These are phyloP conservation scores for Malassezia vespertilionis DNA, from an alignment of 1,284 basidiomycete genomes.

Conservation along the genomic window DNA sequence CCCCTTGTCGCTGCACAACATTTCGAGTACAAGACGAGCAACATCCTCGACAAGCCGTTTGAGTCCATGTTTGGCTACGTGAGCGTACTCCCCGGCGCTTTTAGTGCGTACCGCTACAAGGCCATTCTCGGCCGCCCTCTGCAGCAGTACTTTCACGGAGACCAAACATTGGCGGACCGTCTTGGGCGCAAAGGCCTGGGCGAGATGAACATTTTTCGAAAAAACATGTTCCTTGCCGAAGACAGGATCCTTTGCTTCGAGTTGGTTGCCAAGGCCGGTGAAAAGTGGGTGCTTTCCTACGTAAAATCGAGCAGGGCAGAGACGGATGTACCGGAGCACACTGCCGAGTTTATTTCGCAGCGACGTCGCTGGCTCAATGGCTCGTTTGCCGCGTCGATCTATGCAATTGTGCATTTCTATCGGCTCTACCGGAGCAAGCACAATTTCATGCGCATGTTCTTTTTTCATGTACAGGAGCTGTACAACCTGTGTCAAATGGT, in stretches of 20 bases:
- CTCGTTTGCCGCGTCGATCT: conserved; percentile 87
- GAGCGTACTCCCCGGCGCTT: conserved; percentile 87
- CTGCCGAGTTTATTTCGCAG: conserved; percentile 70
- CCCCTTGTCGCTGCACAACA: conserved; percentile 65
- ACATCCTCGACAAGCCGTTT: conserved; percentile 64
- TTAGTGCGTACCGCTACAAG: conserved; percentile 82
- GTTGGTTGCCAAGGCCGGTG: conserved; percentile 73
- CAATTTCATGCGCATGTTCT: conserved; percentile 69
- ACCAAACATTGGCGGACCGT: conserved; percentile 70
- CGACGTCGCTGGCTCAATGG: conserved; percentile 92
- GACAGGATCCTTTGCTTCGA: conserved; percentile 85
- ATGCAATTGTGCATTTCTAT: conserved; percentile 78
- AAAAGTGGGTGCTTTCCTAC: conserved; percentile 80
- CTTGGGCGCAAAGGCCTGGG: conserved; percentile 87
- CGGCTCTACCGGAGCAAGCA: conserved; percentile 83
- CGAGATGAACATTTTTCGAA: conserved; percentile 93
- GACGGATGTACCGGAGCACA: conserved; percentile 82
- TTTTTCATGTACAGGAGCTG: conserved; percentile 84
- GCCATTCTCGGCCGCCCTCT: conserved; percentile 85
- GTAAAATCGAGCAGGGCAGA: conserved; percentile 92
- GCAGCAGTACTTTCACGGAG: conserved; percentile 96
- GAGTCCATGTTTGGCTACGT: conserved; percentile 86
- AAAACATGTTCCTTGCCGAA: conserved; percentile 55
- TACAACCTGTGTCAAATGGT: conserved; percentile 83
- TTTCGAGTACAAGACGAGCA: conserved; percentile 94